Conservation (phyloP, 140 eudicot genomes). For the Stevia rebaudiana region DNA sequence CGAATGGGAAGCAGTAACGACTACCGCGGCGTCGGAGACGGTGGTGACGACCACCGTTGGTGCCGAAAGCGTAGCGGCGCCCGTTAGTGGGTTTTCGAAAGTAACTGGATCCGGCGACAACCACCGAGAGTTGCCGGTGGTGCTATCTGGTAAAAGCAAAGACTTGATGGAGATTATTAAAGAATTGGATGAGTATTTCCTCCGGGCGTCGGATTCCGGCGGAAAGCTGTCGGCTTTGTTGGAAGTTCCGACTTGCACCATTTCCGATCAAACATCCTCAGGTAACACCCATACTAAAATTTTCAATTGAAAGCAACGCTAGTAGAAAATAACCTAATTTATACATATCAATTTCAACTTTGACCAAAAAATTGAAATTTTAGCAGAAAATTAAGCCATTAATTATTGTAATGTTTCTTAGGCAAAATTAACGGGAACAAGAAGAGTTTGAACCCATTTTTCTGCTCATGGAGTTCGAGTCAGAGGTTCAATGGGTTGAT, state of each 20-base stretch:
- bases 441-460: constrained; percentile 54
- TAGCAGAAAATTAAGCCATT: neutral
- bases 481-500: constrained; percentile 56
- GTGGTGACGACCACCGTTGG: constrained; percentile 38
- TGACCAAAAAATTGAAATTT: neutral
- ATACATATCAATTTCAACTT: neutral
- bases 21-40: constrained; percentile 41
- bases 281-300: constrained; percentile 27
- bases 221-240: constrained; percentile 50
- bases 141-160: constrained; percentile 57
- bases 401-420: neutral
- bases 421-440: constrained; percentile 51
- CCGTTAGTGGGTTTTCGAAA: constrained; percentile 47
- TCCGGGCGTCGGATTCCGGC: constrained; percentile 79
- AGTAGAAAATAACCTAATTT: too few species aligned
- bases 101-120: constrained; percentile 24
- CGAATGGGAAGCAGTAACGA: constrained; percentile 55
- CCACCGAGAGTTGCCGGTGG: constrained; percentile 64
- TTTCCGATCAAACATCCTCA: constrained; percentile 48
- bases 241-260: constrained; percentile 54
- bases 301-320: too few species aligned
- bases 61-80: constrained; percentile 53
- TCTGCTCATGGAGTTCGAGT: constrained; percentile 55
- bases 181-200: constrained; percentile 82
- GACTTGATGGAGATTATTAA: constrained; percentile 69